Evolutionary conservation across 306 rosid genomes (phyloP), one percentile per base, ranked within the genome.

Genomic region (Lathyrus oleraceus): DNA sequence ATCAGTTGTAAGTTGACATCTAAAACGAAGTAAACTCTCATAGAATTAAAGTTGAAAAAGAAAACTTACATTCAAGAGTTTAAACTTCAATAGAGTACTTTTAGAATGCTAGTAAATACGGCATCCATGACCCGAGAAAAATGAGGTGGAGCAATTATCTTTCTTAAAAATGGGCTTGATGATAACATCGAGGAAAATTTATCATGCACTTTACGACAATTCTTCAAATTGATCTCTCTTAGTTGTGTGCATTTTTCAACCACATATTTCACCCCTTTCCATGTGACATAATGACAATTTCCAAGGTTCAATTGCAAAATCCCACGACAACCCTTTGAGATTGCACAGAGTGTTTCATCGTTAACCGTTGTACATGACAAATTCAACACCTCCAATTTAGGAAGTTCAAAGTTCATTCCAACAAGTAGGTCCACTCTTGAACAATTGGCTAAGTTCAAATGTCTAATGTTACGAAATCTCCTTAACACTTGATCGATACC

Each of bases 161-260:
- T 44, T 44, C 19, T 44, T 15, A 44, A 44, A 13, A 19, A 44
- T 0, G 7, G 19, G 17, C 51, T 44, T 44, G 6, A 44, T 0
- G 2, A 1, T 44, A 14, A 2, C 17, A 13, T 45, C 2, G n/a
- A 69, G 76, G 81, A 54, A 61, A 84, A 39, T 65, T 74, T 71
- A 47, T 36, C 56, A 64, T 10, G 10, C 69, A 87, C 78, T 3
- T 61, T 57, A 27, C 36, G 2, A 70, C 97, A 88, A 14, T 35
- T 27, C 80, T 39, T 51, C 67, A 92, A 80, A 78, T 81, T 82
- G 53, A 92, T 80, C 84, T 82, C 86, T 80, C 83, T 83, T 76
- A 92, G 45, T 65, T 59, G 17, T 60, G 35, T 78, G 85, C 95
- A 92, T 17, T 76, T 80, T 70, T 48, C 36, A 13, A 81, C 80